Evolutionary conservation across 2,329 filamentous ascomycete genomes (phyloP), one percentile per base, ranked within the genome.

Genomic region (Pyrenochaeta sp.): DNA sequence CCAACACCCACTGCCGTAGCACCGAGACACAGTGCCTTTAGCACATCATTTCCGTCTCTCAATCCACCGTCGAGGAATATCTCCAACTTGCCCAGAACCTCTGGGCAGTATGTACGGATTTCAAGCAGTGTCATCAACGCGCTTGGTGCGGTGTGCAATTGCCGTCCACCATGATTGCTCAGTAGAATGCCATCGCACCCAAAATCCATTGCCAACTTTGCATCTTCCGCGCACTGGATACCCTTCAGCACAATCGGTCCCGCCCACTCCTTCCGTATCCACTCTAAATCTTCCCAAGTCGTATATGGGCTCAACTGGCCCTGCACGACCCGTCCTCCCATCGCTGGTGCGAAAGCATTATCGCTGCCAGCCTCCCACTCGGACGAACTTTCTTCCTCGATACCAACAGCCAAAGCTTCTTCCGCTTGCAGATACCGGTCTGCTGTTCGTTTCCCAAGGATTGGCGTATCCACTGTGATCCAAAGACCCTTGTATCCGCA

Each of bases 341-440:
- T 89, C 81, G 73, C 83, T 84, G 27, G 75, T 67, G 10, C 83
- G 82, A 81, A 87, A 82, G 54, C 83, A 75, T 49, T 86, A 68
- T 17, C 84, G 80, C 49, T 87, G 64, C 10, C 84, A 3, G 54
- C 50, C 80, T 29, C 86, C 86, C 59, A 85, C 80, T 41, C 71
- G 61, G 67, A 86, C 18, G 78, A 78, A 0, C 78, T 77, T 54
- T 77, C 77, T 35, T 80, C 83, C 12, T 77, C 79, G 72, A 86
- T 81, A 1, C 83, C 82, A 3, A 80, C 78, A 10, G 71, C 72
- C 2, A 83, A 51, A 23, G 72, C 77, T 82, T 73, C 68, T 83
- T 85, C 81, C 3, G 81, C 80, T 48, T 74, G 71, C 6, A 74
- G 53, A 21, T 68, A 66, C 6, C 71, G 66, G 53, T 75, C 73